A percentile compares a stretch with the other conserved stretches of the same genome.
These are phyloP conservation scores for Entomortierella lignicola DNA, from an alignment of 192 early-diverging fungal species.

Conservation along the genomic window DNA sequence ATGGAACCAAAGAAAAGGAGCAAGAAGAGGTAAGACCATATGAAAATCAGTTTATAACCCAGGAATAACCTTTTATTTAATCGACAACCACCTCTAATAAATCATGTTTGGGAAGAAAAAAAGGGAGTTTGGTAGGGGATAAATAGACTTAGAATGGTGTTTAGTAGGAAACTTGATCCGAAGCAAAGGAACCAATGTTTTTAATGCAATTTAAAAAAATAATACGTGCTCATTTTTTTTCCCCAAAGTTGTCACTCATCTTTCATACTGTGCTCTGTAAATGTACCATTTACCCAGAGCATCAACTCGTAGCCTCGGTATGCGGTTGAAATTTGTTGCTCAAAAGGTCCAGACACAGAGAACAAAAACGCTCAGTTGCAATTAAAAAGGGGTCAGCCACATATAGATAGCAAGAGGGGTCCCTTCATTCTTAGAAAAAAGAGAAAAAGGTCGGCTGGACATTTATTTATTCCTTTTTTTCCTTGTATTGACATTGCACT, in stretches of 20 bases:
- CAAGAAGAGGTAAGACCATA: not conserved
- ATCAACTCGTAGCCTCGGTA: conserved; percentile 1
- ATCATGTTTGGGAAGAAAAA: no score
- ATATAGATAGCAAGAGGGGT: no score
- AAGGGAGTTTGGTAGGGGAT: no score
- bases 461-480: conserved; percentile 7
- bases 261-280: not conserved
- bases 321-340: not conserved
- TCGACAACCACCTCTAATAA: no score
- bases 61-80: no score
- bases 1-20: conserved; percentile 1
- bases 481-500: no score
- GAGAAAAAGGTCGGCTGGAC: conserved; percentile 11
- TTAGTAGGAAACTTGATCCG: no score
- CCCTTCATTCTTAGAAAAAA: no score
- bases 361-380: not conserved
- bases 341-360: not conserved
- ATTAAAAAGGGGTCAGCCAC: not conserved
- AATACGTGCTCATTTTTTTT: not conserved
- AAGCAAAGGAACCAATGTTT: no score
- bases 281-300: conserved; percentile 10
- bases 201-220: not conserved
- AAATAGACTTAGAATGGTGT: no score
- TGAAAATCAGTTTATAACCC: not conserved
- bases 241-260: not conserved